Percentiles rank a stretch among this genome's conserved stretches.
Evolutionary conservation across 1,284 basidiomycete species (phyloP).

Genomic region (Ganoderma resinaceum): DNA sequence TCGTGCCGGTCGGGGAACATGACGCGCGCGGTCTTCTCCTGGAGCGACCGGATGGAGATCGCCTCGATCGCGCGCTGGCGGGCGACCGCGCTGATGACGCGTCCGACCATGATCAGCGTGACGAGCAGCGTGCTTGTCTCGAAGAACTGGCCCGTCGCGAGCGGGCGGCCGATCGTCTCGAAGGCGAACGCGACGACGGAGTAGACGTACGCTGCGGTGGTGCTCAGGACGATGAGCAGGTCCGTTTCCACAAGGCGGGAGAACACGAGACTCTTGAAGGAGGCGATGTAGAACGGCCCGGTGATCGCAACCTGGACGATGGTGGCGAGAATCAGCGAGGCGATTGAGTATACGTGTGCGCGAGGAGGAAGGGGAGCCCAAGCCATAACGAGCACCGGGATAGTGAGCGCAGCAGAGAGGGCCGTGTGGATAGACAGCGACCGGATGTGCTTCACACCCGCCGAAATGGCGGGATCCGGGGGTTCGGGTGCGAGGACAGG

Average conservation of each 20-base stretch:
- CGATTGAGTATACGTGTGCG: slow-evolving; percentile 44
- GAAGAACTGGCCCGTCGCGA: slow-evolving; percentile 49
- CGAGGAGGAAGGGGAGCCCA: slow-evolving; percentile 50
- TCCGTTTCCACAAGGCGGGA: slow-evolving; percentile 50
- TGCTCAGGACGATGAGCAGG: slow-evolving; percentile 50
- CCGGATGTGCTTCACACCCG: slow-evolving; percentile 40
- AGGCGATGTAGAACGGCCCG: slow-evolving; percentile 46
- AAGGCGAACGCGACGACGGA: slow-evolving; percentile 51
- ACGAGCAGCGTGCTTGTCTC: slow-evolving; percentile 54
- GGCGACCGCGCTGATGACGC: slow-evolving; percentile 48
- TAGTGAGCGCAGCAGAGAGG: slow-evolving; percentile 44
- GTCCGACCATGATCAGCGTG: slow-evolving; percentile 52
- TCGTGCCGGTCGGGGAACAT: slow-evolving; percentile 36
- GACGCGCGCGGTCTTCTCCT: slow-evolving; percentile 43
- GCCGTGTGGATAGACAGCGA: slow-evolving; percentile 42
- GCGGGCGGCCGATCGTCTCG: slow-evolving; percentile 42
- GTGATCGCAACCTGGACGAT: slow-evolving; percentile 48
- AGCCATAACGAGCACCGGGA: slow-evolving; percentile 53
- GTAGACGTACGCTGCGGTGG: slow-evolving; percentile 50
- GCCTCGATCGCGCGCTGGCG: slow-evolving; percentile 47
- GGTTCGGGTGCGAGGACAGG: slow-evolving; percentile 37
- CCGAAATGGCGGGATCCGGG: slow-evolving; percentile 37
- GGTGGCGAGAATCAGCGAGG: slow-evolving; percentile 49
- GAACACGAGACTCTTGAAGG: slow-evolving; percentile 47
- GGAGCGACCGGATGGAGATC: slow-evolving; percentile 44